These are phyloP conservation scores for Patellifolia procumbens DNA, from an alignment of 179 eudicot species.

Conservation along the genomic window DNA sequence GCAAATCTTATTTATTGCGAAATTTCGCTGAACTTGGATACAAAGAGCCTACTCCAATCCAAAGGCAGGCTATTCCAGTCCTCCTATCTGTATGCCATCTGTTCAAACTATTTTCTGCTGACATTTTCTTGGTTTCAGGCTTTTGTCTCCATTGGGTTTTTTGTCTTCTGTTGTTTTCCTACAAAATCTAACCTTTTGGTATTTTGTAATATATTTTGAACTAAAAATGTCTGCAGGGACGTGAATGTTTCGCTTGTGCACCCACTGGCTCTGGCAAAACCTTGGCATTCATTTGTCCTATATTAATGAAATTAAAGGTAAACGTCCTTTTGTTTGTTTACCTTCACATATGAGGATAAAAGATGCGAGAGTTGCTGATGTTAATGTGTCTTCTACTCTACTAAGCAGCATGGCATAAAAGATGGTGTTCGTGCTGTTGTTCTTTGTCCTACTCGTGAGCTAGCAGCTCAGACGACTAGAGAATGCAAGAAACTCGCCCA, in stretches of 20 bases:
- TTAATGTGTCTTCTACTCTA: slow-evolving; percentile 4
- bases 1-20: slow-evolving; percentile 69
- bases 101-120: slow-evolving; percentile 29
- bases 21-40: slow-evolving; percentile 79
- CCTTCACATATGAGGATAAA: not conserved
- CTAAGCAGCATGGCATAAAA: slow-evolving; percentile 62
- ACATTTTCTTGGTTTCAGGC: slow-evolving; percentile 16
- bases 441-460: slow-evolving; percentile 87
- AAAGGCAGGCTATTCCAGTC: slow-evolving; percentile 98
- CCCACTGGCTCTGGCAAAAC: slow-evolving; percentile 99
- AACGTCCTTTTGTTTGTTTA: not conserved
- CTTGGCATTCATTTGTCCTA: slow-evolving; percentile 92
- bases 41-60: slow-evolving; percentile 94
- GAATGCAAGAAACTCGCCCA: slow-evolving; percentile 86
- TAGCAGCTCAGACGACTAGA: slow-evolving; percentile 93
- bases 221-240: slow-evolving; percentile 48
- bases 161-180: slow-evolving; percentile 3
- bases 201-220: not conserved
- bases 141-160: slow-evolving; percentile 7
- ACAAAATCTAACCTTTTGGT: not conserved
- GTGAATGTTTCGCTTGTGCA: slow-evolving; percentile 98
- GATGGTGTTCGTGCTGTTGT: slow-evolving; percentile 83
- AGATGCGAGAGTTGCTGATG: not conserved
- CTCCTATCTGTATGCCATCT: slow-evolving; percentile 89
- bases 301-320: slow-evolving; percentile 92